A percentile compares a stretch with the other conserved stretches of the same genome.
Conservation (phyloP, 108 stramenopile species). For the Nitzschia palea region DNA sequence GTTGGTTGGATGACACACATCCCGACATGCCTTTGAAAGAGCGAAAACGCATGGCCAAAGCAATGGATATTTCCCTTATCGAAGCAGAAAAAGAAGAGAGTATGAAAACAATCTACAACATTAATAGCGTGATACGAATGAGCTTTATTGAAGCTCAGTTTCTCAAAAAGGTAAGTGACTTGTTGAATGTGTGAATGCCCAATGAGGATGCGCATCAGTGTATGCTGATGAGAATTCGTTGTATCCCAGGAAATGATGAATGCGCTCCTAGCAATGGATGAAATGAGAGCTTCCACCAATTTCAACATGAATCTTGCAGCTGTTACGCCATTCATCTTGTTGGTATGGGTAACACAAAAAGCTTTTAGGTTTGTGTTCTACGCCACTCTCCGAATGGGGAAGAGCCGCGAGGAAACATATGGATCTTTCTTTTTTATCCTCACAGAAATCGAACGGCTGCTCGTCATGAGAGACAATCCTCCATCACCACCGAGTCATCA, state of each 20-base stretch:
- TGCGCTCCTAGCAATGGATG: slow-evolving; percentile 87
- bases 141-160: slow-evolving; percentile 92
- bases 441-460: slow-evolving; percentile 81
- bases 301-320: slow-evolving; percentile 89
- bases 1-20: slow-evolving; percentile 85
- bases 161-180: slow-evolving; percentile 81
- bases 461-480: slow-evolving; percentile 86
- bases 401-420: slow-evolving; percentile 74
- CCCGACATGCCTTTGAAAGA: slow-evolving; percentile 71
- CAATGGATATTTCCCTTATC: slow-evolving; percentile 85
- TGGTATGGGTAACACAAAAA: slow-evolving; percentile 46
- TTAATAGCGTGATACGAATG: slow-evolving; percentile 80
- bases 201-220: not conserved
- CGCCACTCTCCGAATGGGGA: slow-evolving; percentile 68
- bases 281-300: slow-evolving; percentile 81
- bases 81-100: slow-evolving; percentile 76
- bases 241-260: slow-evolving; percentile 73
- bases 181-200: not conserved
- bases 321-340: slow-evolving; percentile 79
- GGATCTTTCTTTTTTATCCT: slow-evolving; percentile 69
- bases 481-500: slow-evolving; percentile 43
- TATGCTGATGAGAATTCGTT: not conserved
- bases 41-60: slow-evolving; percentile 44
- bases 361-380: slow-evolving; percentile 64
- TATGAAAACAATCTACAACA: slow-evolving; percentile 79